A percentile compares a stretch with the other conserved stretches of the same genome.
phyloP scores from a whole-genome alignment of 345 rosid genomes.

The Chamaenerion angustifolium region DNA sequence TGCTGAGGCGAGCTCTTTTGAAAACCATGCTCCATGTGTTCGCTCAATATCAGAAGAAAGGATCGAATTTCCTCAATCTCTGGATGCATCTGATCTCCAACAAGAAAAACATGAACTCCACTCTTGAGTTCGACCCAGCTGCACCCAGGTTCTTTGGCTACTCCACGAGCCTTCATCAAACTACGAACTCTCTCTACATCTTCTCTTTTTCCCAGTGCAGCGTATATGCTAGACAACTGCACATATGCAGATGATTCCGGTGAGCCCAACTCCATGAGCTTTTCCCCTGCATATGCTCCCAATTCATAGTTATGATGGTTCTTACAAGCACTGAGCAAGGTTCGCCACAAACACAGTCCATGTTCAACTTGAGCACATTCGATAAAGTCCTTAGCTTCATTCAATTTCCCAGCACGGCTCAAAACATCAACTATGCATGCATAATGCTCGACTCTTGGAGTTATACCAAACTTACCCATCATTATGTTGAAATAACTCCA shows the following conservation, averaged over 20 bases:
- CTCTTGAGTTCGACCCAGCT: conserved; percentile 40
- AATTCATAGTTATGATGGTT: conserved; percentile 19
- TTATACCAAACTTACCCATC: conserved; percentile 17
- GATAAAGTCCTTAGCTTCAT: conserved; percentile 48
- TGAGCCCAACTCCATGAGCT: conserved; percentile 31
- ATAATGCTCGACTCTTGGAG: conserved; percentile 36
- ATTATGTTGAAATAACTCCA: conserved; percentile 21
- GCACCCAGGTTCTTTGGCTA: conserved; percentile 37
- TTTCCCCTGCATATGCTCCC: conserved; percentile 31
- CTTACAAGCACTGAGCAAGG: conserved; percentile 18
- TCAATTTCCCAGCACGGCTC: conserved; percentile 37
- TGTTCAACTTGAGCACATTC: conserved; percentile 28
- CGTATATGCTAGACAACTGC: conserved; percentile 29
- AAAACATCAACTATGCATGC: conserved; percentile 35
- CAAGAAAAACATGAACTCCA: conserved; percentile 33
- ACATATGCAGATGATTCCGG: conserved; percentile 30
- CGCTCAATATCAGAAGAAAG: conserved; percentile 26
- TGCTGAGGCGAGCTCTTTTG: background rate
- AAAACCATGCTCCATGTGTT: conserved; percentile 43
- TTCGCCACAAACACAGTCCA: conserved; percentile 12
- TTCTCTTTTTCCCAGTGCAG: conserved; percentile 22
- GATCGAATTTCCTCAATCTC: conserved; percentile 22
- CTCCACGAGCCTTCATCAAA: conserved; percentile 41
- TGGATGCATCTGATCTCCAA: conserved; percentile 30
- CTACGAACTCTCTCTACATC: conserved; percentile 27